Evolutionary conservation across 768 basidiomycete genomes (phyloP).

Genomic region (Mycena filopes): DNA sequence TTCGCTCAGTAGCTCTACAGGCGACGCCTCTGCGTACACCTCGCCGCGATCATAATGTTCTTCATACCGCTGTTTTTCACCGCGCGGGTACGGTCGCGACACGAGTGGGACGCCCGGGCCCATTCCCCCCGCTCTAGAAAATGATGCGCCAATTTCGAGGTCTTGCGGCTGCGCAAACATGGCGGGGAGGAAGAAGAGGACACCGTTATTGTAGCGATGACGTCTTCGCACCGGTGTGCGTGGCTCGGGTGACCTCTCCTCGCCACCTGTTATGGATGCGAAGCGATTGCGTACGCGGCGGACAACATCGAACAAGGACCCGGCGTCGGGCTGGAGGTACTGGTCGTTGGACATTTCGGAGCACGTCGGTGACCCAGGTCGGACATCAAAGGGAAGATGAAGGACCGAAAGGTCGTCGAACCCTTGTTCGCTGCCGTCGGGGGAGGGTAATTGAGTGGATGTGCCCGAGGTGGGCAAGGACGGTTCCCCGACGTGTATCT

Average conservation of each 20-base stretch:
- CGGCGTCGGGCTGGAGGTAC: slow-evolving; percentile 52
- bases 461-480: slow-evolving; percentile 56
- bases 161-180: slow-evolving; percentile 70
- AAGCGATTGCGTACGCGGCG: slow-evolving; percentile 68
- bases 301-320: slow-evolving; percentile 64
- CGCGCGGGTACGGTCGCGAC: slow-evolving; percentile 39
- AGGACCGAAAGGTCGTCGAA: slow-evolving; percentile 68
- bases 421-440: slow-evolving; percentile 47
- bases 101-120: slow-evolving; percentile 38
- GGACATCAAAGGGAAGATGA: slow-evolving; percentile 71
- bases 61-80: slow-evolving; percentile 32
- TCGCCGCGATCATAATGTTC: slow-evolving; percentile 29
- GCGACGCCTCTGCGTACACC: slow-evolving; percentile 32
- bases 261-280: slow-evolving; percentile 56
- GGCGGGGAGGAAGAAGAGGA: slow-evolving; percentile 85
- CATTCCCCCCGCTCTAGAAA: slow-evolving; percentile 38
- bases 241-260: slow-evolving; percentile 44
- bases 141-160: slow-evolving; percentile 53
- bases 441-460: slow-evolving; percentile 59
- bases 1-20: slow-evolving; percentile 30
- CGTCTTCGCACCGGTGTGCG: slow-evolving; percentile 61
- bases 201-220: slow-evolving; percentile 61
- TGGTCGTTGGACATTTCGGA: slow-evolving; percentile 62
- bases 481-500: slow-evolving; percentile 74
- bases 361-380: slow-evolving; percentile 65